Evolutionary conservation across 352 stramenopile species (phyloP).

Genomic region (Phytophthora ramorum): DNA sequence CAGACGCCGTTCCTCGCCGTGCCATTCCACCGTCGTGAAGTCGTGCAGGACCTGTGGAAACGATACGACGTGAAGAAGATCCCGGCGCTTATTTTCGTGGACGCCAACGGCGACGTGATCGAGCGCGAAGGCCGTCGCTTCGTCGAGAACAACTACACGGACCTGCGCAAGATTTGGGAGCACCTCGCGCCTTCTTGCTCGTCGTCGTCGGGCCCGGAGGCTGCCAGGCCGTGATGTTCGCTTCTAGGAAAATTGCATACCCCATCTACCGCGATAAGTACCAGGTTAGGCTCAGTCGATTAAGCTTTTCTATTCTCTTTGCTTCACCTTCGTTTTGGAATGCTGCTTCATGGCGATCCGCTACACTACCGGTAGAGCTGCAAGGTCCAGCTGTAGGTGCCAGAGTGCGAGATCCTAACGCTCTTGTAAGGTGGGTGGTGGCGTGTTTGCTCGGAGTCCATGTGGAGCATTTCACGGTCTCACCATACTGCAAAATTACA

Average conservation of each 20-base stretch:
- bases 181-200: constrained; percentile 40
- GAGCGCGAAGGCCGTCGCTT: constrained; percentile 69
- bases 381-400: too few species aligned
- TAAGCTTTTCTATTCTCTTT: neutral
- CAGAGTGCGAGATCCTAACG: too few species aligned
- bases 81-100: constrained; percentile 72
- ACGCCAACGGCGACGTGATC: constrained; percentile 64
- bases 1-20: constrained; percentile 69
- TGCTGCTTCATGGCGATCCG: too few species aligned
- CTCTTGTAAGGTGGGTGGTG: too few species aligned
- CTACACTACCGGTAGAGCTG: too few species aligned
- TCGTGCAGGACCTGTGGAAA: constrained; percentile 67
- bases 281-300: neutral
- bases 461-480: too few species aligned
- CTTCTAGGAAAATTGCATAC: neutral
- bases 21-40: constrained; percentile 56
- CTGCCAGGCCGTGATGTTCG: constrained; percentile 37
- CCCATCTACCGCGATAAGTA: neutral
- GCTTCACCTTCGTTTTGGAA: neutral
- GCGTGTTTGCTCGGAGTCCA: too few species aligned
- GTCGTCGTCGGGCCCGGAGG: constrained; percentile 13
- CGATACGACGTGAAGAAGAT: constrained; percentile 78
- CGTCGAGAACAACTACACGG: constrained; percentile 68
- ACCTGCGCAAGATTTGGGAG: constrained; percentile 69
- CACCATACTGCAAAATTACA: too few species aligned